phyloP scores from a whole-genome alignment of 2,329 filamentous ascomycete genomes.

The Exophiala phaeomuriformis region DNA sequence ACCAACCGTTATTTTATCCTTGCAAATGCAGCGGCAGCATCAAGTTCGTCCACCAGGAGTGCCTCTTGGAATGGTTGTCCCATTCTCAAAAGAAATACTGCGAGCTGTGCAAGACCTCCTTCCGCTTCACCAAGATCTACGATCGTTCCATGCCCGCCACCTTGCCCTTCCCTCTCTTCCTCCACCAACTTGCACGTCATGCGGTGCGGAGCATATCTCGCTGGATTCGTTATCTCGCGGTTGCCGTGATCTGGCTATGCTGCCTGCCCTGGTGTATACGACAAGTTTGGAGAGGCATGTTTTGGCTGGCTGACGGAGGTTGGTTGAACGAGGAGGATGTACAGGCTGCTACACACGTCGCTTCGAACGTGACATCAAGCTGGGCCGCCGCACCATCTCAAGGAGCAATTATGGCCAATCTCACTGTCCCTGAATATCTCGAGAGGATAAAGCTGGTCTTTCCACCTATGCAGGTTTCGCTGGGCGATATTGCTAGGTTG shows the following conservation, averaged over 20 bases:
- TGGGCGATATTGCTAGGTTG: constrained; percentile 14
- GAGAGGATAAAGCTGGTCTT: constrained; percentile 16
- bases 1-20: constrained; percentile 89
- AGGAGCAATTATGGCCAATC: not conserved
- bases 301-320: constrained; percentile 84
- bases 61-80: constrained; percentile 96
- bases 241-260: constrained; percentile 79
- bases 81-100: constrained; percentile 99
- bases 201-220: constrained; percentile 62
- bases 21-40: constrained; percentile 99
- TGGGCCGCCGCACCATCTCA: not conserved
- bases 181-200: constrained; percentile 70
- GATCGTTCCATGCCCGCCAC: constrained; percentile 83
- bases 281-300: constrained; percentile 84
- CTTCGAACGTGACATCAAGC: constrained; percentile 7
- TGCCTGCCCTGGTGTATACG: constrained; percentile 87
- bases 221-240: constrained; percentile 71
- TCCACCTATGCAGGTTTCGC: constrained; percentile 17
- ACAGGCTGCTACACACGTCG: constrained; percentile 1
- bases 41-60: constrained; percentile 96
- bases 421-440: constrained; percentile 8
- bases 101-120: constrained; percentile 97
- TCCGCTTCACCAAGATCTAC: constrained; percentile 97
- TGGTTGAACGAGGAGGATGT: constrained; percentile 38
- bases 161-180: constrained; percentile 72